These are phyloP conservation scores for Acacia confusa DNA, from an alignment of 306 rosid genomes.

Conservation along the genomic window DNA sequence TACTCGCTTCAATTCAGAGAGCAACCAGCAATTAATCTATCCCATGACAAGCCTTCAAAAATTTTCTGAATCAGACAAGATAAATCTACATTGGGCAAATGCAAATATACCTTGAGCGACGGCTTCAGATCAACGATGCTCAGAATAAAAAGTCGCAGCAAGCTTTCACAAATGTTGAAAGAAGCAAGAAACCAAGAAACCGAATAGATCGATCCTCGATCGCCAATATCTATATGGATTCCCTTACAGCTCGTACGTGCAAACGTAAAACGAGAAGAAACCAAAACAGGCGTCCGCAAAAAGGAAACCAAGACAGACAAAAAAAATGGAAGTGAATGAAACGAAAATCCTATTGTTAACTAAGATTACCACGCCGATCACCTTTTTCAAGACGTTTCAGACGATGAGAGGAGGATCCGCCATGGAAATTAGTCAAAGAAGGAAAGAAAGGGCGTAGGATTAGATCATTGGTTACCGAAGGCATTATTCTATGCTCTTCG, in stretches of 20 bases:
- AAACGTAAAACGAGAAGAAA: conserved; percentile 31
- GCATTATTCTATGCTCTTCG: conserved; percentile 69
- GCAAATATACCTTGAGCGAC: conserved; percentile 31
- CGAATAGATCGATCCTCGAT: neutral
- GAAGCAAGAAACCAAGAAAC: conserved; percentile 26
- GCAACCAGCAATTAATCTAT: neutral
- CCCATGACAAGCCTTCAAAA: neutral
- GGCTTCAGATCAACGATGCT: neutral
- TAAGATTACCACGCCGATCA: conserved; percentile 93
- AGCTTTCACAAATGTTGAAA: conserved; percentile 17
- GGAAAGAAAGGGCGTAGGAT: conserved; percentile 40
- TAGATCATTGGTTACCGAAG: conserved; percentile 50
- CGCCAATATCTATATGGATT: conserved; percentile 11
- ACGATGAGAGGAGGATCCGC: conserved; percentile 73
- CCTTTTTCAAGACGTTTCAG: conserved; percentile 69
- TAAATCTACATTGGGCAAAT: neutral
- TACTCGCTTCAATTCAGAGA: neutral
- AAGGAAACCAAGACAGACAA: conserved; percentile 16
- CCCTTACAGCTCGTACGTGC: conserved; percentile 9
- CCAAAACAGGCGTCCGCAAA: conserved; percentile 7
- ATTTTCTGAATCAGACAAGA: neutral
- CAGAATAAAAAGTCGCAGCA: conserved; percentile 7
- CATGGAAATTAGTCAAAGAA: conserved; percentile 50
- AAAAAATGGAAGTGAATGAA: neutral
- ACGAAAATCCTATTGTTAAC: conserved; percentile 50